Evolutionary conservation across 257 asterid genomes (phyloP).

Genomic region (Primulina huaijiensis): DNA sequence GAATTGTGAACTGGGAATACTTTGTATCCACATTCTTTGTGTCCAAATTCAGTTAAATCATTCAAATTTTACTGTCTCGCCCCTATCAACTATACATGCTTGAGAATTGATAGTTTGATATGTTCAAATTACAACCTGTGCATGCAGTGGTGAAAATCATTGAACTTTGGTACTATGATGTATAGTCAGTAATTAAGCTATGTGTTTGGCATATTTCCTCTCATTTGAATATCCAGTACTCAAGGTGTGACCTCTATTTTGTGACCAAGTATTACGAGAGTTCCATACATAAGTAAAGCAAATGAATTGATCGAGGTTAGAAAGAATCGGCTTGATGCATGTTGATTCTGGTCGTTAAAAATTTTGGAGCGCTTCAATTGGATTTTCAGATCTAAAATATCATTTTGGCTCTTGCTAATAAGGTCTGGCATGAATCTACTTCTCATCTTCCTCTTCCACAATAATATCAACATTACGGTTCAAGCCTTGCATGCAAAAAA

Average conservation of each 20-base stretch:
- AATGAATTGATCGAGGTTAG: no score
- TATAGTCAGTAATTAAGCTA: neutral
- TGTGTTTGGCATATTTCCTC: neutral
- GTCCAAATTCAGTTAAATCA: slow-evolving; percentile 5
- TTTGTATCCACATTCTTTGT: neutral
- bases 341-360: neutral
- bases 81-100: no score
- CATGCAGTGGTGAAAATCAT: neutral
- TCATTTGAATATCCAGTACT: no score
- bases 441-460: neutral
- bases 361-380: neutral
- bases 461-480: neutral
- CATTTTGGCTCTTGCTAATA: neutral
- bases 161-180: neutral
- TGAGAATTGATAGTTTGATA: no score
- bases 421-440: neutral
- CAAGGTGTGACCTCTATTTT: no score
- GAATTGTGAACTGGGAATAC: neutral
- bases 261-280: no score
- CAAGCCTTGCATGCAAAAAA: no score
- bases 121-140: neutral
- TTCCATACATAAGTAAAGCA: no score
- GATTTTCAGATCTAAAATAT: neutral
- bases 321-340: neutral
- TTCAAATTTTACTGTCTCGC: neutral